phyloP scores from a whole-genome alignment of 805 yeast species.

The Clavispora carvajalis region DNA sequence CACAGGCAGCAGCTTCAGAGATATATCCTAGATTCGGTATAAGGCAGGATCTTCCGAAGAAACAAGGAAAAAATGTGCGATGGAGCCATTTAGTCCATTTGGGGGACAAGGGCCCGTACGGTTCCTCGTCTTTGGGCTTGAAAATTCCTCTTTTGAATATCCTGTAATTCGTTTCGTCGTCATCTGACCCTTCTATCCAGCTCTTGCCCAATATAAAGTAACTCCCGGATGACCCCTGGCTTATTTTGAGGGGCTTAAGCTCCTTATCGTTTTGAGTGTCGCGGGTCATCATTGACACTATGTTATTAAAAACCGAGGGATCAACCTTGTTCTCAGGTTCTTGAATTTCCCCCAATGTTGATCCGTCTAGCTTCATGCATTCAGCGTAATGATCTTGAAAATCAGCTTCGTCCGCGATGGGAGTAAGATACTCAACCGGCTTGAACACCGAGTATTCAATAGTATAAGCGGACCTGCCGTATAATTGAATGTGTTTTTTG shows the following conservation, averaged over 20 bases:
- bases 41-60: conserved; percentile 67
- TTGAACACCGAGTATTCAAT: conserved; percentile 55
- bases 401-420: conserved; percentile 16
- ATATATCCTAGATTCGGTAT: conserved; percentile 70
- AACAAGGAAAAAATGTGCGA: conserved; percentile 69
- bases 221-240: conserved; percentile 67
- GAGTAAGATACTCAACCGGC: conserved; percentile 19
- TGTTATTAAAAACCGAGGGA: conserved; percentile 25
- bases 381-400: conserved; percentile 10
- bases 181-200: neutral
- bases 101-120: conserved; percentile 72
- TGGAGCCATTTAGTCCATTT: conserved; percentile 80
- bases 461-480: conserved; percentile 30
- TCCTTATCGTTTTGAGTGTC: conserved; percentile 40
- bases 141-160: conserved; percentile 50
- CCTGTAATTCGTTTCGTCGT: conserved; percentile 4
- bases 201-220: conserved; percentile 42
- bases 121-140: conserved; percentile 78
- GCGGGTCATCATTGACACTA: conserved; percentile 39
- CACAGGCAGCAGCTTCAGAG: conserved; percentile 66
- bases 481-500: no score
- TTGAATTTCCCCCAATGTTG: conserved; percentile 3
- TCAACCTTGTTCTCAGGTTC: conserved; percentile 21
- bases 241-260: conserved; percentile 47
- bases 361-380: conserved; percentile 9